Base-by-base conservation (phyloP, 768 basidiomycete genomes). In the Exidia glandulosa region DNA sequence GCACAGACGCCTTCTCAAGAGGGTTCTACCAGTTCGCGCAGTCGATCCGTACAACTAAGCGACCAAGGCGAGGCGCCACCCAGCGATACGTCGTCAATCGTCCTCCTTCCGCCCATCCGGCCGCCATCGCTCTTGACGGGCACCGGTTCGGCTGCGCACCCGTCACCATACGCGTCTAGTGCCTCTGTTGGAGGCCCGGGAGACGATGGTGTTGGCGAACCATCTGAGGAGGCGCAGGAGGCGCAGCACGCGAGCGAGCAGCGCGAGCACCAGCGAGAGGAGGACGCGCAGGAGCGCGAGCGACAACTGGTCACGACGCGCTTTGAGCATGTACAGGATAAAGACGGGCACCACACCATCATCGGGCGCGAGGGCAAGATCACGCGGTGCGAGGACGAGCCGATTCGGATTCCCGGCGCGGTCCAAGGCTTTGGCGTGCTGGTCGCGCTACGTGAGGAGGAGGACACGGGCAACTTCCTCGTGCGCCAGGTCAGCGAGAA, bases 401-500 rank as follows among this genome's bases (percentile, higher is more conserved):
- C 90, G 0, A 93, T 93, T 55, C 81, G 84, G 1, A 83, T 85
- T 0, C 90, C 89, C 13, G 90, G 90, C 2, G 84, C 89, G 1
- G 80, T 91, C 1, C 90, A 93, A 73, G 84, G 82, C 0, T 93
- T 86, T 66, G 90, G 89, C n/a, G 85, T 91, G 0, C 76, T 91
- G 3, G 79, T 92, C 56, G 87, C 80, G 1, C 72, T 90, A 1
- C 83, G 86, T 61, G 82, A 87, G 63, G 69, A 79, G 19, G 74
- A 78, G 7, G 81, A 85, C 27, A 71, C 70, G 2, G 81, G 76
- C 0, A 72, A 74, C 2, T 71, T 90, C 13, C 64, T 78, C 6
- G 87, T 92, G 36, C 78, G 83, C 13, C 90, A 91, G 66, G 87
- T 88, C 0, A 91, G 89, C 31, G 90, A 90, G 87, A 91, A 93